Conservation (phyloP, 2,329 filamentous ascomycete species). For the Talaromyces sp. region DNA sequence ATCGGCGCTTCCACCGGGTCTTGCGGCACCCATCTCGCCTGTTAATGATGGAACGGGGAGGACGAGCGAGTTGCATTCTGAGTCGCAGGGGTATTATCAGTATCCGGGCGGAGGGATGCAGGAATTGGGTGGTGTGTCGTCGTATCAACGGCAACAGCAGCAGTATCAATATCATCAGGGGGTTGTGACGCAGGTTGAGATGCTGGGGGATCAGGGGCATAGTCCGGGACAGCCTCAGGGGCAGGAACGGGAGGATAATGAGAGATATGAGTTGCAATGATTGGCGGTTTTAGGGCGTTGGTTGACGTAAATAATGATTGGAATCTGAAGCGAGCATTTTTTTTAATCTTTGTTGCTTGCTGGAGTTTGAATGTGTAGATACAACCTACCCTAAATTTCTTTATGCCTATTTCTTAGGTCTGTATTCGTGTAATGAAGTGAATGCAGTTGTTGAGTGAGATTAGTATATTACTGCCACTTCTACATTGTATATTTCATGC, state of each 20-base stretch:
- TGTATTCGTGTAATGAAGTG: neutral
- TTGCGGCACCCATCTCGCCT: neutral
- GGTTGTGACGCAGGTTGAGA: conserved; percentile 10
- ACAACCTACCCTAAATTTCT: neutral
- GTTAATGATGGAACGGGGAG: neutral
- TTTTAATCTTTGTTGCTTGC: neutral
- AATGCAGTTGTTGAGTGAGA: neutral
- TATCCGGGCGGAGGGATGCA: conserved; percentile 2
- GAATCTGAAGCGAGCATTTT: neutral
- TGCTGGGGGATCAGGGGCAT: neutral
- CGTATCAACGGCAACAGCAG: neutral
- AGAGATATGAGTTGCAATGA: conserved; percentile 15
- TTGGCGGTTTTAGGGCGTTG: neutral
- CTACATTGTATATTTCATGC: conserved; percentile 20
- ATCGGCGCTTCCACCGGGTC: neutral
- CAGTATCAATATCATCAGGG: conserved; percentile 12
- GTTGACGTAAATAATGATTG: neutral
- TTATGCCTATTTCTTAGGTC: neutral
- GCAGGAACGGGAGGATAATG: neutral
- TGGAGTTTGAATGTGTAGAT: neutral
- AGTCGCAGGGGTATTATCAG: conserved; percentile 16
- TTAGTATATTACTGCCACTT: conserved; percentile 12
- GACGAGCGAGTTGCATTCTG: conserved; percentile 3
- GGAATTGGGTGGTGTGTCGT: conserved; percentile 6
- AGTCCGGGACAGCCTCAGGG: neutral